Evolutionary conservation across 305 asterid genomes (phyloP).

Genomic region (Solanum chacoense): DNA sequence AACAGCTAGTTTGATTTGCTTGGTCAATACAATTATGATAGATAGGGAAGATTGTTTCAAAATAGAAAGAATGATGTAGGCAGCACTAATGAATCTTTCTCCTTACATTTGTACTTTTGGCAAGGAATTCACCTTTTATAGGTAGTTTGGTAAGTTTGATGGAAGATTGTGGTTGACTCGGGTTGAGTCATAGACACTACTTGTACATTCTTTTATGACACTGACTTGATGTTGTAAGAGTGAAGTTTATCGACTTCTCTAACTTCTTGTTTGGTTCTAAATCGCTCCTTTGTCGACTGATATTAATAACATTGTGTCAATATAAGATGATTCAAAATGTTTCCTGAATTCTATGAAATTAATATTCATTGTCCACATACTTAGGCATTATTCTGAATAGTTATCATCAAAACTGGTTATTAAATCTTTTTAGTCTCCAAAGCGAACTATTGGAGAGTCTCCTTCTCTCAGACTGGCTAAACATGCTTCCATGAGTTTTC

Average conservation of each 20-base stretch:
- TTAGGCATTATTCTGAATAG: neutral
- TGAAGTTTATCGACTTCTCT: neutral
- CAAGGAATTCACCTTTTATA: neutral
- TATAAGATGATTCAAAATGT: neutral
- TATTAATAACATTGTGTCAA: neutral
- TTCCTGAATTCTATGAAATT: neutral
- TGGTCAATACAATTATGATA: neutral
- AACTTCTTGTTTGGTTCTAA: neutral
- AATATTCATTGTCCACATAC: neutral
- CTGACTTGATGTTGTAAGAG: neutral
- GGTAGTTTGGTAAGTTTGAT: neutral
- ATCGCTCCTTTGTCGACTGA: neutral
- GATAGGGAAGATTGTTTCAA: neutral
- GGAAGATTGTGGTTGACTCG: neutral
- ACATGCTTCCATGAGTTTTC: neutral
- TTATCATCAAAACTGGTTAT: neutral
- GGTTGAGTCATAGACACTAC: neutral
- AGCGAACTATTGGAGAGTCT: neutral
- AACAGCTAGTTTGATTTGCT: neutral
- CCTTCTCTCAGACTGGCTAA: neutral
- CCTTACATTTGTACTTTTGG: neutral
- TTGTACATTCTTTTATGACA: neutral
- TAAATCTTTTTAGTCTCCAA: neutral
- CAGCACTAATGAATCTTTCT: neutral
- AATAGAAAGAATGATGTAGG: neutral